Base-by-base conservation (phyloP, 768 basidiomycete species). In the Kondoa subrosea region DNA sequence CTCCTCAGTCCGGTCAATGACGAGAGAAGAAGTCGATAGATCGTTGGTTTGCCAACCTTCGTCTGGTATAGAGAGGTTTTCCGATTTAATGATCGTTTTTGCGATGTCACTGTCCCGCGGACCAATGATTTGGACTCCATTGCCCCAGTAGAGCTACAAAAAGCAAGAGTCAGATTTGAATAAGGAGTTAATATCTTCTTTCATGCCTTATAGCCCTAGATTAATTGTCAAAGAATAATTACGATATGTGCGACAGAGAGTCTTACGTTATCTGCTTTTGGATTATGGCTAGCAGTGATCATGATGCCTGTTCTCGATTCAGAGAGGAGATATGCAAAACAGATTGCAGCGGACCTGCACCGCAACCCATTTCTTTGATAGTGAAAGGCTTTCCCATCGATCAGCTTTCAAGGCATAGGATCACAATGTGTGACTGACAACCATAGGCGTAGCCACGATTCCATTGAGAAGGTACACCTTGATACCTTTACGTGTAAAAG, bases 281-380 rank as follows among this genome's bases (percentile, higher is more conserved):
- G 90, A 74, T 92, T 92, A 73, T 92, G 90, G 69, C 86, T 87
- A 1, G 89, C 88, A 71, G 90, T 92, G 63, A 92, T 87, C 90
- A 92, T 92, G 1, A 91, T 83, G 25, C 90, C 90, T 69, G 86
- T 86, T 1, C 86, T 85, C 1, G 89, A 88, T 14, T 21, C 21
- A 8, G 12, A 50, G 40, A 8, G 12, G 21, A 21, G 21, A 50
- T 21, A 21, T 21, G 40, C 40, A 21, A 50, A 50, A 21, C 12
- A 50, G 21, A 50, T 50, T 50, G 12, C 8, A 50, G 40, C 40
- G 8, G 40, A 50, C 40, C 40, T 50, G 40, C 40, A 8, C 12
- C 8, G 40, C 40, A 50, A 8, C 79, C 79, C 59, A 88, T 74
- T 64, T 76, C 79, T 71, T 83, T 84, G 16, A 90, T 81, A 30